These are phyloP conservation scores for Phytophthora pluvialis DNA, from an alignment of 352 stramenopile genomes.

Conservation along the genomic window DNA sequence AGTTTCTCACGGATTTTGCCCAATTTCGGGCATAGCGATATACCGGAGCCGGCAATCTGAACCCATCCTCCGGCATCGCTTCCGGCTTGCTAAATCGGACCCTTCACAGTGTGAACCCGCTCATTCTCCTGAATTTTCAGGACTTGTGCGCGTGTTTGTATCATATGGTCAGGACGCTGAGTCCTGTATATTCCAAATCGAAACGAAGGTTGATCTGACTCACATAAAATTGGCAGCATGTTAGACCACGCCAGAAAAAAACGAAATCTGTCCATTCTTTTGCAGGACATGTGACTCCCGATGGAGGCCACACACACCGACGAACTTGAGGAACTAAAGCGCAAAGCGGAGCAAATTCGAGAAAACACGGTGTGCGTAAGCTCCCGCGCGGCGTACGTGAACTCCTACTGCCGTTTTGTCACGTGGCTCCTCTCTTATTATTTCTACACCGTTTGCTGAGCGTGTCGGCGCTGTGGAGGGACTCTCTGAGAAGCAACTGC, in stretches of 20 bases:
- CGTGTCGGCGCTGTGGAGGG: no score
- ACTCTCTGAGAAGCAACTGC: no score
- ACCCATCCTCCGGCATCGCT: background rate
- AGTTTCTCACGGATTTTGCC: no score
- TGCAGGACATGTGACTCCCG: background rate
- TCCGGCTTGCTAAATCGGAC: background rate
- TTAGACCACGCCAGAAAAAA: background rate
- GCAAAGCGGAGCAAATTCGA: no score
- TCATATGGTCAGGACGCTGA: no score
- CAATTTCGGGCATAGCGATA: no score
- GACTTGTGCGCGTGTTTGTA: background rate
- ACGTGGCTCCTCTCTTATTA: background rate
- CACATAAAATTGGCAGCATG: background rate
- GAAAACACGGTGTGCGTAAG: no score
- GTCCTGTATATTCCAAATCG: constrained; percentile 1
- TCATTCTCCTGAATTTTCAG: background rate
- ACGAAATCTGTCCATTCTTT: background rate
- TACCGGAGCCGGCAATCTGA: no score
- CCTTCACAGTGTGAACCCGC: background rate
- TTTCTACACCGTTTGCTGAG: background rate
- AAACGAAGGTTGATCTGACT: background rate
- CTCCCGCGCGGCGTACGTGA: no score
- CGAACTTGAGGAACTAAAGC: background rate
- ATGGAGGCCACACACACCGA: background rate
- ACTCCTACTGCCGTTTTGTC: background rate